phyloP scores from a whole-genome alignment of 2,329 filamentous ascomycete species.

The Pseudogymnoascus sp. region DNA sequence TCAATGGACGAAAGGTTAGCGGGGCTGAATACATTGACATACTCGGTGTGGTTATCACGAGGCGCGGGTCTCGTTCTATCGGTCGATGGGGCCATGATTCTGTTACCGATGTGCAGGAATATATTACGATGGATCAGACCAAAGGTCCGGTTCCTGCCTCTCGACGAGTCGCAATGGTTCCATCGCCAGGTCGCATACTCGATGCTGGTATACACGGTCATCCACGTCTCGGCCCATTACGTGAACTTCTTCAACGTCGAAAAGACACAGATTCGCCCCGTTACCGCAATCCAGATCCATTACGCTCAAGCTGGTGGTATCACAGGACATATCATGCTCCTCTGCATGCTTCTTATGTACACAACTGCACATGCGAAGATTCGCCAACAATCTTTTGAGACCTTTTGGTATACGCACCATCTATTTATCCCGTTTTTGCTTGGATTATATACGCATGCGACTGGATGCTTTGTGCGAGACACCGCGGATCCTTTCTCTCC shows the following conservation, averaged over 20 bases:
- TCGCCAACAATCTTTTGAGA: constrained; percentile 93
- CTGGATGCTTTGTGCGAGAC: constrained; percentile 93
- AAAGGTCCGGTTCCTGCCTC: constrained; percentile 77
- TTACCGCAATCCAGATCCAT: constrained; percentile 82
- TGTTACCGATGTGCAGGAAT: constrained; percentile 92
- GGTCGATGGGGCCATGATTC: constrained; percentile 78
- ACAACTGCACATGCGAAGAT: constrained; percentile 91
- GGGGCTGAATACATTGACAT: constrained; percentile 72
- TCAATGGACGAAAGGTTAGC: constrained; percentile 59
- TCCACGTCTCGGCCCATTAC: constrained; percentile 79
- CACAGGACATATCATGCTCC: constrained; percentile 92
- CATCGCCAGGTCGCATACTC: constrained; percentile 91
- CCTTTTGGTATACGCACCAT: constrained; percentile 99
- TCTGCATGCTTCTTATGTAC: constrained; percentile 99
- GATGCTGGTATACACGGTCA: constrained; percentile 71
- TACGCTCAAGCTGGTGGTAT: constrained; percentile 85
- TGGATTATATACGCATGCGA: constrained; percentile 90
- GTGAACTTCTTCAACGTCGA: constrained; percentile 99
- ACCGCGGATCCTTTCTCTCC: constrained; percentile 66
- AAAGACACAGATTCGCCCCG: constrained; percentile 70
- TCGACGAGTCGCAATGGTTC: constrained; percentile 98
- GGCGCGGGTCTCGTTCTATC: constrained; percentile 82
- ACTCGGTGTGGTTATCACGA: constrained; percentile 93
- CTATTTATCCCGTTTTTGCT: constrained; percentile 96
- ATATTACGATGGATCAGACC: constrained; percentile 78